Base-by-base conservation (phyloP, 768 basidiomycete genomes). In the Trametes elegans region DNA sequence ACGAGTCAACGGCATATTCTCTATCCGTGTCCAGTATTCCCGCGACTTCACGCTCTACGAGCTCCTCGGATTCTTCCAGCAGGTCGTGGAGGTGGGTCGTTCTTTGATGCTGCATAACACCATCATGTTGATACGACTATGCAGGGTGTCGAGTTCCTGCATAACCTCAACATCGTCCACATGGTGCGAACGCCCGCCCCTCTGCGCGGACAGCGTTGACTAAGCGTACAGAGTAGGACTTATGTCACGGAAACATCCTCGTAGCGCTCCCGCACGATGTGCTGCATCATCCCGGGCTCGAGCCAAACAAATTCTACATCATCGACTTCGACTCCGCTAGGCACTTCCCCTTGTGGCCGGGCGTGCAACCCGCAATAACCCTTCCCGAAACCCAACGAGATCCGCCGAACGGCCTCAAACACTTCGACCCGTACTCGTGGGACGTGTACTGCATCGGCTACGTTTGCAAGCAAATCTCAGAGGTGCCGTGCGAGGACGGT, bases 381-480 rank as follows among this genome's bases (percentile, higher is more conserved):
- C 48, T 56, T 0, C 55, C 55, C 1, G 11, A 27, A 2, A 43
- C 41, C 9, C 41, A 49, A 16, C 3, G 6, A 5, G 7, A n/a
- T 0, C 47, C 47, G 14, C 55, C 55, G 0, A 26, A 38, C 10
- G 55, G 39, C 2, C 8, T 49, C 10, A 43, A 28, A 8, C 41
- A 28, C 7, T 56, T 56, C 29, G 55, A 56, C 26, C 55, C 55
- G 2, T 55, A 55, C n/a, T 55, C 53, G 3, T 55, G 53, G 53
- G 53, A 55, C 29, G 45, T 55, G 6, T 49, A 49, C 34, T 56
- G 55, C 18, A 5, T 42, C 7, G 54, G 54, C 11, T 31, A n/a
- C 5, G 10, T 40, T 13, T n/a, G 48, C 4, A 32, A 49, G 21
- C 5, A 9, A 1, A 7, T 51, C 7, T 2, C 35, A 11, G 7